Evolutionary conservation across 2,329 filamentous ascomycete species (phyloP).

Genomic region (Aureobasidium namibiae): DNA sequence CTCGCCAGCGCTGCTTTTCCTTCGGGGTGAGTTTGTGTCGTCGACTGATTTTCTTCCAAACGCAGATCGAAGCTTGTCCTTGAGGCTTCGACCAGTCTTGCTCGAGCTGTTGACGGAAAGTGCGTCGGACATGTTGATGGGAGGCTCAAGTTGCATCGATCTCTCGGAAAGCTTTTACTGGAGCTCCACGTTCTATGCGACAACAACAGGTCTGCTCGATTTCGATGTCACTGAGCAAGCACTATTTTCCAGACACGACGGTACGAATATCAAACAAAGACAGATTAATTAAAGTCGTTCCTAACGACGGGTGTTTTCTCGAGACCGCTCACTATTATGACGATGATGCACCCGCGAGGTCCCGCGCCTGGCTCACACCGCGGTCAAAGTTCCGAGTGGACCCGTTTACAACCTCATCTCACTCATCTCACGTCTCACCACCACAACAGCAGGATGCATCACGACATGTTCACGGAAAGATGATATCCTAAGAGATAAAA

Average conservation of each 20-base stretch:
- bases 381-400: neutral
- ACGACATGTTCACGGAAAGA: neutral
- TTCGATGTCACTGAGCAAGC: neutral
- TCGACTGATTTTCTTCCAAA: constrained; percentile 6
- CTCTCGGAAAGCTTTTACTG: neutral
- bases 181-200: neutral
- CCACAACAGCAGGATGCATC: neutral
- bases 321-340: constrained; percentile 2
- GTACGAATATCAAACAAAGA: neutral
- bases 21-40: neutral
- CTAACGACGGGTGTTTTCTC: neutral
- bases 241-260: neutral
- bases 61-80: neutral
- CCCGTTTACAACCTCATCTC: neutral
- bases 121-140: constrained; percentile 10
- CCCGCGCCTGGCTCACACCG: neutral
- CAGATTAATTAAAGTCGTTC: neutral
- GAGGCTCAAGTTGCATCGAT: neutral
- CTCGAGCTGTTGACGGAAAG: neutral
- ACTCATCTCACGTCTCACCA: constrained; percentile 1
- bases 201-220: neutral
- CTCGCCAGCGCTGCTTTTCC: neutral
- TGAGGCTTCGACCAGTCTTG: constrained; percentile 1
- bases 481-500: neutral
- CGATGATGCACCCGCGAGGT: constrained; percentile 1